A percentile compares a stretch with the other conserved stretches of the same genome.
Conservation (phyloP, 805 yeast genomes). For the Hanseniaspora guilliermondii region DNA sequence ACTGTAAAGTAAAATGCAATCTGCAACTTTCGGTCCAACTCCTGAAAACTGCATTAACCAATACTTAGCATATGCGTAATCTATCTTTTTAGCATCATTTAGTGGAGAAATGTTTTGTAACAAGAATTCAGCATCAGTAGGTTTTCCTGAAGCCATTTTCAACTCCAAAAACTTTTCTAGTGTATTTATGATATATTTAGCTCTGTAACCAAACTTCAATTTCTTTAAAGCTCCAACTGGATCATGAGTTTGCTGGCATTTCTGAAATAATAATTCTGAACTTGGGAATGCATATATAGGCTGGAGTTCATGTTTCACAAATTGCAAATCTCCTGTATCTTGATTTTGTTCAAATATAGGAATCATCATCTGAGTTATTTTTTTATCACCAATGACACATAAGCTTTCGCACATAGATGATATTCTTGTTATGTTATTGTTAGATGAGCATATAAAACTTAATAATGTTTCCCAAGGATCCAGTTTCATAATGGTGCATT, state of each 20-base stretch:
- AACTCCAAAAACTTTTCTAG: slow-evolving; percentile 41
- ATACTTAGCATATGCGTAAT: slow-evolving; percentile 20
- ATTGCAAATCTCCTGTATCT: slow-evolving; percentile 20
- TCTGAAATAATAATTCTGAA: slow-evolving; percentile 43
- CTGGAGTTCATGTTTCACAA: slow-evolving; percentile 19
- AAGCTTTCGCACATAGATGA: slow-evolving; percentile 81
- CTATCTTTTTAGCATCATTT: slow-evolving; percentile 14
- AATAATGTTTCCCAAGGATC: slow-evolving; percentile 95
- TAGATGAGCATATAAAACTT: slow-evolving; percentile 89
- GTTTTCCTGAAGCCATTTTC: slow-evolving; percentile 15
- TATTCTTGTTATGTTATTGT: slow-evolving; percentile 86
- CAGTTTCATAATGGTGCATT: slow-evolving; percentile 59
- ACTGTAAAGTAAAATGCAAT: slow-evolving; percentile 88
- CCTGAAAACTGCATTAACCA: slow-evolving; percentile 56
- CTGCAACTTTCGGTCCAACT: slow-evolving; percentile 97
- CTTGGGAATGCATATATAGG: slow-evolving; percentile 61
- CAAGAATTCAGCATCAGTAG: slow-evolving; percentile 23
- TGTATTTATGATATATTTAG: slow-evolving; percentile 72
- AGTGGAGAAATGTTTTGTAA: slow-evolving; percentile 29
- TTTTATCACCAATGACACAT: slow-evolving; percentile 57
- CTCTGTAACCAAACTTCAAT: slow-evolving; percentile 77
- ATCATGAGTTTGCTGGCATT: slow-evolving; percentile 32
- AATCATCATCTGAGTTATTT: slow-evolving; percentile 25
- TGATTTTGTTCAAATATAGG: not conserved
- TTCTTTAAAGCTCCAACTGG: slow-evolving; percentile 35